A percentile compares a stretch with the other conserved stretches of the same genome.
phyloP scores from a whole-genome alignment of 768 basidiomycete species.

The Russula emetica region DNA sequence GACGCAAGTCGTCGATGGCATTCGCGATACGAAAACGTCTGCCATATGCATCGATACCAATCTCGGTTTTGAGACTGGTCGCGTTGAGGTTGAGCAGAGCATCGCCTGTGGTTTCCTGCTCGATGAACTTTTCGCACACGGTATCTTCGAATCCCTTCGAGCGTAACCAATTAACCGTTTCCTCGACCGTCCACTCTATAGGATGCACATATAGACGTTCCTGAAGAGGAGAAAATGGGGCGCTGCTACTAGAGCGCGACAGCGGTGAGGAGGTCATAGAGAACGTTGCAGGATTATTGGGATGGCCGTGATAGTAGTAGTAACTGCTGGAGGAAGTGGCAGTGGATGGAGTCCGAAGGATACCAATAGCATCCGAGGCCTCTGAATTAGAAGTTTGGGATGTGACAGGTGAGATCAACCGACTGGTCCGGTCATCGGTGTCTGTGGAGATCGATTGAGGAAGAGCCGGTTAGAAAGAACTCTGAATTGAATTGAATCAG shows the following conservation, averaged over 20 bases:
- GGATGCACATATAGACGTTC: conserved; percentile 41
- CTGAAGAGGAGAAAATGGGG: conserved; percentile 31
- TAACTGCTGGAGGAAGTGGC: conserved; percentile 29
- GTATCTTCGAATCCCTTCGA: conserved; percentile 78
- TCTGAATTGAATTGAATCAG: conserved; percentile 24
- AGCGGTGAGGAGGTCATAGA: conserved; percentile 14
- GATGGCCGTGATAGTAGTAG: conserved; percentile 27
- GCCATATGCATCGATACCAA: conserved; percentile 90
- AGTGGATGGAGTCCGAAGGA: conserved; percentile 31
- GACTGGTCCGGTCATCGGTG: neutral
- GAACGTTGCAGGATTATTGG: conserved; percentile 6
- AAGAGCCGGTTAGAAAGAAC: conserved; percentile 28
- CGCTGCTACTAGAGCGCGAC: neutral
- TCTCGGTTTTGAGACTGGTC: conserved; percentile 85
- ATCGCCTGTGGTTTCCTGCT: conserved; percentile 99
- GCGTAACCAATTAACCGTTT: conserved; percentile 86
- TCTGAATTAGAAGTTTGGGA: conserved; percentile 1
- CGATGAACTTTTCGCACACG: conserved; percentile 82
- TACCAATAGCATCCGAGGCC: conserved; percentile 31
- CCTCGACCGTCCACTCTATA: conserved; percentile 78
- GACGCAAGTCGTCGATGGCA: conserved; percentile 82
- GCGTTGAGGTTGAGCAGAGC: conserved; percentile 91
- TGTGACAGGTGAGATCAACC: conserved; percentile 3
- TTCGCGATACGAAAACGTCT: conserved; percentile 91
- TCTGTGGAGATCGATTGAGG: conserved; percentile 3